phyloP scores from a whole-genome alignment of 1,284 basidiomycete species.

The Ustilago hordei region DNA sequence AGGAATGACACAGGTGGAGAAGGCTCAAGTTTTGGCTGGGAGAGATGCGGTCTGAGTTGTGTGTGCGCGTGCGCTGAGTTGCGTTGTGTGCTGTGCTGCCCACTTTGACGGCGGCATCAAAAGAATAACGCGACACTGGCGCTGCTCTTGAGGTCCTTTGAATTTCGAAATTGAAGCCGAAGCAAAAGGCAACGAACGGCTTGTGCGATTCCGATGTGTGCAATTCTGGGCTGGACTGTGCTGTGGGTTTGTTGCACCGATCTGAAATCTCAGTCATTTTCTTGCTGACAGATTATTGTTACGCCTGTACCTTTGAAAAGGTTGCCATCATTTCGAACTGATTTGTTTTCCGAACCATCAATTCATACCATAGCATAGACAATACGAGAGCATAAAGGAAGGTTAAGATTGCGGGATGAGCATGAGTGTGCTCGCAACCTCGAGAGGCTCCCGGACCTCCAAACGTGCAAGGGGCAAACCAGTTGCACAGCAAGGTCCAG shows the following conservation, averaged over 20 bases:
- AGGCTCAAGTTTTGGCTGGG: constrained; percentile 7
- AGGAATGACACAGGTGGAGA: constrained; percentile 17
- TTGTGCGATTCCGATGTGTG: constrained; percentile 1
- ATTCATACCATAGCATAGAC: too few species aligned
- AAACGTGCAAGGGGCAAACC: too few species aligned
- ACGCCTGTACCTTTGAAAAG: background rate
- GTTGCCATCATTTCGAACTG: constrained; percentile 2
- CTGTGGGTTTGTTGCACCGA: background rate
- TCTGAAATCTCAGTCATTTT: constrained; percentile 2
- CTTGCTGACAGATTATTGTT: background rate
- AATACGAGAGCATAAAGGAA: too few species aligned
- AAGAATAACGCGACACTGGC: constrained; percentile 12
- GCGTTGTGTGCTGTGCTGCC: constrained; percentile 10
- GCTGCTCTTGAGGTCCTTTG: background rate
- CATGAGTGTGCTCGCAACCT: too few species aligned
- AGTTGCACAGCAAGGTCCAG: too few species aligned
- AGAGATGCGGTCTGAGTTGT: constrained; percentile 6
- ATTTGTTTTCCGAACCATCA: background rate
- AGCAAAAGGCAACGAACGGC: background rate
- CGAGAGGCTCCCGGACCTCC: too few species aligned
- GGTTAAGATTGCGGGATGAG: too few species aligned
- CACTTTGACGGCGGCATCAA: constrained; percentile 5
- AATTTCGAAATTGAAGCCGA: background rate
- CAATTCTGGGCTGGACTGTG: background rate
- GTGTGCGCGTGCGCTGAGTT: constrained; percentile 1